phyloP scores from a whole-genome alignment of 1,284 basidiomycete species.

The Microbotryum scabiosae region DNA sequence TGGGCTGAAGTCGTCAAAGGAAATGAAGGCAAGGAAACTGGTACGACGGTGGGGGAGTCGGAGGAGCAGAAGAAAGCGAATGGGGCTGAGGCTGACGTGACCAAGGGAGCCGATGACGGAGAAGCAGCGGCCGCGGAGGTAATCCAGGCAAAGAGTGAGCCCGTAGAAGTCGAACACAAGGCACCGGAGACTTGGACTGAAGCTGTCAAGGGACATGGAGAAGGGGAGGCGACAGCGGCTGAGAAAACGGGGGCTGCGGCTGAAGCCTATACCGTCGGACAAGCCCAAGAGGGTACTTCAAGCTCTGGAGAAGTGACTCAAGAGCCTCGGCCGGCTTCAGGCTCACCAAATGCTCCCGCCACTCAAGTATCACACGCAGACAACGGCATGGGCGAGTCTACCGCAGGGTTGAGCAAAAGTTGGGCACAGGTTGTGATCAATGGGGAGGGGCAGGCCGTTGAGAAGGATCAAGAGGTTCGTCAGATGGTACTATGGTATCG shows the following conservation, averaged over 20 bases:
- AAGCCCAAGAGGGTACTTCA: neutral
- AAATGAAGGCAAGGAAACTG: neutral
- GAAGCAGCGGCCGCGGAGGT: neutral
- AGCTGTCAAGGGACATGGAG: conserved; percentile 1
- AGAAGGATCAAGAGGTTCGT: conserved; percentile 3
- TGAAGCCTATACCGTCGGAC: no score
- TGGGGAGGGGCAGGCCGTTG: conserved; percentile 11
- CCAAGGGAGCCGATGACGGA: neutral
- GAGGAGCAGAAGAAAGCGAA: neutral
- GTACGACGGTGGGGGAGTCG: neutral
- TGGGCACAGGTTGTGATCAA: conserved; percentile 45
- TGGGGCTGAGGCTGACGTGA: neutral
- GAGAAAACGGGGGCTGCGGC: no score
- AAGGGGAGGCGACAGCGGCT: neutral
- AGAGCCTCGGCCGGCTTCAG: neutral
- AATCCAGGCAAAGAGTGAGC: neutral
- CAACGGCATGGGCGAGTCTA: no score
- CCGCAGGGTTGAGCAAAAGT: conserved; percentile 39
- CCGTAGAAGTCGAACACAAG: neutral
- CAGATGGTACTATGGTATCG: no score
- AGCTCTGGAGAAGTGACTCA: neutral
- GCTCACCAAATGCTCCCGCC: no score
- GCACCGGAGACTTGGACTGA: neutral
- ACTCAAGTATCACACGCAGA: no score
- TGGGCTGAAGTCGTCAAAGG: neutral